Evolutionary conservation across 2,329 filamentous ascomycete species (phyloP), one percentile per base, ranked within the genome.

Genomic region (Pseudogymnoascus sp.): DNA sequence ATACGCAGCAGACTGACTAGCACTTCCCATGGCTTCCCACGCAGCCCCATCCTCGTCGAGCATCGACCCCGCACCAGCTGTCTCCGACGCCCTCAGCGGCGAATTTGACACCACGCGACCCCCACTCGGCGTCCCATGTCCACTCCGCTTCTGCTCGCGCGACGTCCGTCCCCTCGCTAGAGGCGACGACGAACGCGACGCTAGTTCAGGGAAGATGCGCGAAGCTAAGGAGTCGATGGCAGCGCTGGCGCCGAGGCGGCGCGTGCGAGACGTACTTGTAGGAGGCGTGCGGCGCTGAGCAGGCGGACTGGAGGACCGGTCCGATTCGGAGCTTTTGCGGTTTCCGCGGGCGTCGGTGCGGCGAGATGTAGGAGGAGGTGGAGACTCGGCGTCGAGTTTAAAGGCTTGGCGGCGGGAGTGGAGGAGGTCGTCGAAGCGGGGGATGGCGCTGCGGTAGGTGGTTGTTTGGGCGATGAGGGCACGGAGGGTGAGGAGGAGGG

Each of bases 381-480:
- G 71, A 28, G 80, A 78, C 5, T 77, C 70, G 67, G 84, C 82
- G 2, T 84, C 83, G 2, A 82, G 83, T 68, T 84, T 82, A 69
- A 88, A 89, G 0, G 83, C 84, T 65, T 86, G 82, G 4, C 84
- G 83, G 11, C 80, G 85, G 73, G 82, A 85, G 75, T 81, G 86
- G 3, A 92, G 77, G 2, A 92, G 79, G 38, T 89, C 85, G 61
- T 91, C 86, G 70, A 92, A 92, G 38, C 89, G 84, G 0, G 88
- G 84, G 5, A 92, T 81, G 5, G 83, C 82, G 56, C 78, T 77
- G 62, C 84, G 83, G 77, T 88, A 91, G 1, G 77, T 76, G 12
- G 78, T 74, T 11, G 90, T 81, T 70, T 91, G 85, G 23, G 84
- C 80, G 10, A 84, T 80, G 0, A 92, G 79, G 5, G 74, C 75